Percentiles rank a stretch among this genome's conserved stretches.
Evolutionary conservation across 768 basidiomycete species (phyloP).

Genomic region (Lactarius vividus): DNA sequence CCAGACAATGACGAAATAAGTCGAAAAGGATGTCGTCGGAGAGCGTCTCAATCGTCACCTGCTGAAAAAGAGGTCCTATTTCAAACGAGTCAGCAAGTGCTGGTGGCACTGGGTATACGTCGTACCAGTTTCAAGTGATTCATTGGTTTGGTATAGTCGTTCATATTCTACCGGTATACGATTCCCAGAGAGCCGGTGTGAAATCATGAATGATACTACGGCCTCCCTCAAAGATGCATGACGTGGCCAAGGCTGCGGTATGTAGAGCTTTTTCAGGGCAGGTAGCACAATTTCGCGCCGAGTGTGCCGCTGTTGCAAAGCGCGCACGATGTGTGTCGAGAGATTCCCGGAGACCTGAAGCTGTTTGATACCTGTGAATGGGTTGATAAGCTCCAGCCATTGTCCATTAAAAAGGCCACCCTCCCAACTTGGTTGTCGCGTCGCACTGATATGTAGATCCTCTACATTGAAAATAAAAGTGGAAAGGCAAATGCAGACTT

Average conservation of each 20-base stretch:
- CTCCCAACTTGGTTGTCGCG: neutral
- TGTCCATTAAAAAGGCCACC: too few species aligned
- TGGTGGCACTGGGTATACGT: neutral
- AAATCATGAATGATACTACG: neutral
- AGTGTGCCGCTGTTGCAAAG: accelerated
- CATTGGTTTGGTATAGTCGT: neutral
- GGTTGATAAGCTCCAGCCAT: too few species aligned
- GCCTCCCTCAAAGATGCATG: neutral
- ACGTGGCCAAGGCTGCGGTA: neutral
- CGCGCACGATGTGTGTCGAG: neutral
- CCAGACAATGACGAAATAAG: neutral
- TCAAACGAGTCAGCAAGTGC: neutral
- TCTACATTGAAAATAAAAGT: neutral
- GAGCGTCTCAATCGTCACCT: neutral
- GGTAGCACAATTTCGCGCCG: accelerated
- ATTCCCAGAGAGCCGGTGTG: neutral
- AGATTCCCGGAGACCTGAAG: neutral
- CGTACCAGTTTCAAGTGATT: neutral
- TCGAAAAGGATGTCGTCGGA: neutral
- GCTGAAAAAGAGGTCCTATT: neutral
- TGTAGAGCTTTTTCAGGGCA: neutral
- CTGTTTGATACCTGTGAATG: neutral
- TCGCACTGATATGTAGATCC: neutral
- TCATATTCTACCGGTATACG: neutral
- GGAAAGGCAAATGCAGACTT: neutral